Base-by-base conservation (phyloP, 2,329 filamentous ascomycete species). In the Paramyrothecium sp. region DNA sequence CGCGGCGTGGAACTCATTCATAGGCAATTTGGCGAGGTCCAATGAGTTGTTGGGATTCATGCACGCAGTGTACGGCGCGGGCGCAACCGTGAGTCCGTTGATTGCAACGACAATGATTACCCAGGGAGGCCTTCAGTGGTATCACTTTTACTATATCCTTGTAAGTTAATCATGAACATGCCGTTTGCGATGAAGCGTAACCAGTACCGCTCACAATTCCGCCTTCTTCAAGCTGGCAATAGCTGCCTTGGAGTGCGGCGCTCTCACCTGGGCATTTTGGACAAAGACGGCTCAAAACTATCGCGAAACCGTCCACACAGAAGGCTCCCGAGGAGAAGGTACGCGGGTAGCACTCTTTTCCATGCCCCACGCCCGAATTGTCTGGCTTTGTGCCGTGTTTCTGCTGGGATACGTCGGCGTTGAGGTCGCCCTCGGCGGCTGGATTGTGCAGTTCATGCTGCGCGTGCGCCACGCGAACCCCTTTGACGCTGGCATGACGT, bases 391-490 rank as follows among this genome's bases (percentile, higher is more conserved):
- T 60, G 81, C 90, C 0, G 60, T 88, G 1, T 95, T 94, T 71
- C 76, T 94, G 21, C 81, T 95, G 12, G 83, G 84, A 33, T 94
- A 94, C 65, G 88, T 93, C 0, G 91, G 91, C 8, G 79, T 87
- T 1, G 90, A 95, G 70, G 88, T 90, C 49, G 86, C 87, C 0
- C 80, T 93, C 0, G 89, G 89, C 20, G 91, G 91, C 5, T 95
- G 91, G 91, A 90, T 95, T 56, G 88, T 92, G 54, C 86, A 87
- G 5, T 94, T 95, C 71, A 94, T 95, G 89, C 86, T 91, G 23
- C 81, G 85, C 34, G 87, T 92, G 7, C 83, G 91, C 7, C 72
- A 86, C n/a, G 89, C 86, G 1, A 81, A 76, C 3, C 74, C 84
- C 0, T 92, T 93, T 63, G 83, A 85, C 0, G 86, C 86, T 23